Conservation (phyloP, 2,329 filamentous ascomycete species). For the Claviceps sorghi region DNA sequence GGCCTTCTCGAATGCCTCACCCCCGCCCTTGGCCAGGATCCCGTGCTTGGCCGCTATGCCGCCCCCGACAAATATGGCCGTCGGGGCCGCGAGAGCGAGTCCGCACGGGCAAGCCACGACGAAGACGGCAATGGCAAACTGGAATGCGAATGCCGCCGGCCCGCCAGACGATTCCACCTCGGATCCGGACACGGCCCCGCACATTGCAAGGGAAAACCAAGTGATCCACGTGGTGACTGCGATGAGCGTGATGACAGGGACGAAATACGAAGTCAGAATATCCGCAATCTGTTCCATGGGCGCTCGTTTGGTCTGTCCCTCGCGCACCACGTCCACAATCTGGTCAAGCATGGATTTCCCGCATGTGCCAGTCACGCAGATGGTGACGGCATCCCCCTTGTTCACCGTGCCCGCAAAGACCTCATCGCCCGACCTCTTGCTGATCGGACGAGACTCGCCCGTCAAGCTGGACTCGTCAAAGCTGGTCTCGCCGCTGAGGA, state of each 20-base stretch:
- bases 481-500: constrained; percentile 46
- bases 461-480: constrained; percentile 91
- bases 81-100: constrained; percentile 70
- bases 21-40: constrained; percentile 70
- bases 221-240: constrained; percentile 57
- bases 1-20: constrained; percentile 74
- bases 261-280: constrained; percentile 59
- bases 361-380: constrained; percentile 48
- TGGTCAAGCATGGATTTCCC: constrained; percentile 67
- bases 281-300: constrained; percentile 66
- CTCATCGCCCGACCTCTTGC: constrained; percentile 46
- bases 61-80: constrained; percentile 70
- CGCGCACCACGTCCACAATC: constrained; percentile 61
- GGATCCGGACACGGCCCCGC: constrained; percentile 38
- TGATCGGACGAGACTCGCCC: constrained; percentile 55
- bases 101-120: constrained; percentile 79
- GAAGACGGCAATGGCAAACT: constrained; percentile 76
- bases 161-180: constrained; percentile 46
- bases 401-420: constrained; percentile 66
- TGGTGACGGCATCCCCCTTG: constrained; percentile 45
- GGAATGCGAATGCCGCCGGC: constrained; percentile 59
- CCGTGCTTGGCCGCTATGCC: constrained; percentile 67
- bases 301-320: constrained; percentile 61
- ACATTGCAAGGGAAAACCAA: constrained; percentile 52
- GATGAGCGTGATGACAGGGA: constrained; percentile 54